Evolutionary conservation across 371 early-diverging fungal species (phyloP).

Genomic region (Mortierella sp.): DNA sequence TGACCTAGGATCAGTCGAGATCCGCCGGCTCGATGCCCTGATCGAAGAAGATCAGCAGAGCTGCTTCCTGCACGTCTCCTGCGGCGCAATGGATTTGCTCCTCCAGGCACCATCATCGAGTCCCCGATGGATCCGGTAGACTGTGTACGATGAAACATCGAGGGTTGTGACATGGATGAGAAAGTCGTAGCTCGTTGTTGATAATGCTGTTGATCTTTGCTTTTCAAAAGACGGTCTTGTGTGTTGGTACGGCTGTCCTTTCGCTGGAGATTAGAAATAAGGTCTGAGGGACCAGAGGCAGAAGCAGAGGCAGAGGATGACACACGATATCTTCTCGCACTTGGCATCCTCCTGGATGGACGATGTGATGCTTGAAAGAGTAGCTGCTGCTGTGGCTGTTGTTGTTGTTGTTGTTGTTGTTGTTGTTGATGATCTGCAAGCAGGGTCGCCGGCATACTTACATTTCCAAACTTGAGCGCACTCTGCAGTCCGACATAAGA

Average conservation of each 20-base stretch:
- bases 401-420: too few species aligned
- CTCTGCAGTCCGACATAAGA: slow-evolving; percentile 42
- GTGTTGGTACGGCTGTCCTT: background rate
- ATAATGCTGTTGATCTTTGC: slow-evolving; percentile 5
- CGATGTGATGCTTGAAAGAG: slow-evolving; percentile 20
- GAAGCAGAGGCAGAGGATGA: slow-evolving; percentile 17
- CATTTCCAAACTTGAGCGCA: slow-evolving; percentile 47
- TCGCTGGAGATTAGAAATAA: background rate
- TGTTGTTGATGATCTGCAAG: slow-evolving; percentile 37
- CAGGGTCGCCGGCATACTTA: slow-evolving; percentile 40
- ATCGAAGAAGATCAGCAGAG: background rate
- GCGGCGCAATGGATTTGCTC: slow-evolving; percentile 6
- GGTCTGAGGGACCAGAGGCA: too few species aligned
- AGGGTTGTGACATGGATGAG: slow-evolving; percentile 5
- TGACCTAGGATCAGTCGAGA: background rate
- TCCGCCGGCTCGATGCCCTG: background rate
- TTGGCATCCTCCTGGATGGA: slow-evolving; percentile 2
- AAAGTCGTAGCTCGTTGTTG: slow-evolving; percentile 1
- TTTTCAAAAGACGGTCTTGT: background rate
- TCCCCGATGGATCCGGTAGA: too few species aligned
- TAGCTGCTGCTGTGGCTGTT: slow-evolving; percentile 27
- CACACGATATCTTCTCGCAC: slow-evolving; percentile 16
- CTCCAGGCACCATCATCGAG: background rate
- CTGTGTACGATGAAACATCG: background rate
- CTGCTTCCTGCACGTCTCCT: slow-evolving; percentile 14